Base-by-base conservation (phyloP, 164 flowering plant genomes). In the Kalanchoe fedtschenkoi region DNA sequence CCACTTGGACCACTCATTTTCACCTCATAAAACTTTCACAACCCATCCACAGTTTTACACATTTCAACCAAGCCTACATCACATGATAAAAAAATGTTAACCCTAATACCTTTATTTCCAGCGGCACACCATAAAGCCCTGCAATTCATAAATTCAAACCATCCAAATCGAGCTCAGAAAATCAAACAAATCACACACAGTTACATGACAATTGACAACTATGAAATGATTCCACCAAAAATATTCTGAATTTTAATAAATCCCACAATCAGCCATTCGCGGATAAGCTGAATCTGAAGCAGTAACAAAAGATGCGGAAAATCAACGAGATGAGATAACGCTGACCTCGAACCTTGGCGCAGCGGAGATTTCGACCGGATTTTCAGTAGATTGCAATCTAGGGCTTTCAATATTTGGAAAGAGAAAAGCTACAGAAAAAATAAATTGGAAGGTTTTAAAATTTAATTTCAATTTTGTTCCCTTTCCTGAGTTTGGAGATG, bases 1-100 rank as follows among this genome's bases (percentile, higher is more conserved):
- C 68, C 74, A 4, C 60, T 55, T 6, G 67, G 62, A 64, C 60
- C 71, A 57, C 68, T 68, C 84, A 81, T 82, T 19, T 9, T 65
- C 33, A 63, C 59, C 32, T 35, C 51, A 11, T 42, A 29, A 26
- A 10, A 35, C 14, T 9, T 10, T 19, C 44, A 14, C 8, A 65
- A n/a, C n/a, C 46, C 14, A 42, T 14, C 17, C 14, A 10, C 17
- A 42, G 51, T 42, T 42, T n/a, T n/a, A n/a, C n/a, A n/a, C n/a
- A n/a, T 15, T 37, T 37, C 39, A 37, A 5, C 39, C 39, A 37
- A 9, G 13, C 39, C 39, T 37, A 9, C 39, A 37, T 37, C 39
- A 15, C 39, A 37, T 37, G 13, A 11, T 8, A 37, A 37, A 2
- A 37, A 8, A 37, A 37, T n/a, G n/a, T n/a, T n/a, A n/a, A n/a